Evolutionary conservation across 805 yeast species (phyloP).

Genomic region (Yamadazyma phyllophila): DNA sequence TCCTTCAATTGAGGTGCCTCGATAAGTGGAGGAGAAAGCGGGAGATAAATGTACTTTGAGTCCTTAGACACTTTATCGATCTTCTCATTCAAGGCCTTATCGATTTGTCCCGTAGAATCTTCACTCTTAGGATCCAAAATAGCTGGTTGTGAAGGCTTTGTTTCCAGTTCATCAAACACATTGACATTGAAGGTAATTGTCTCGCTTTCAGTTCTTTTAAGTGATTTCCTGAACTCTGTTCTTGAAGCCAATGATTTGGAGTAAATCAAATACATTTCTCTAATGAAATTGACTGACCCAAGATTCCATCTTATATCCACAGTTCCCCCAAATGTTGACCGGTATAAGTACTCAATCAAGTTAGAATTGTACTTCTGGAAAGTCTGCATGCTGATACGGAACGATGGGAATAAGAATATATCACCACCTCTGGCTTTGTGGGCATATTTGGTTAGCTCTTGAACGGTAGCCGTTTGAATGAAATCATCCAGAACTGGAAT

Average conservation of each 20-base stretch:
- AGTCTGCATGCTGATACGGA: conserved; percentile 72
- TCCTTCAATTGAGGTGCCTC: conserved; percentile 89
- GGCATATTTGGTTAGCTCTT: conserved; percentile 56
- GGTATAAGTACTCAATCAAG: conserved; percentile 62
- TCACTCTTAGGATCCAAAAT: conserved; percentile 1
- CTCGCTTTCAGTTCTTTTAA: conserved; percentile 23
- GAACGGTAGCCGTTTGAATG: conserved; percentile 45
- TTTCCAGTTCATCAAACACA: conserved; percentile 8
- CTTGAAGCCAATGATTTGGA: conserved; percentile 69
- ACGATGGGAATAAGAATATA: conserved; percentile 76
- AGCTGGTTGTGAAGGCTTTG: background rate
- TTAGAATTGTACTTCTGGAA: conserved; percentile 55
- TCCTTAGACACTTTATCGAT: conserved; percentile 34
- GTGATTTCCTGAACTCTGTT: conserved; percentile 31
- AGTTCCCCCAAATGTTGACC: conserved; percentile 79
- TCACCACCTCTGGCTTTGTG: conserved; percentile 70
- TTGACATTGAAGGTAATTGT: conserved; percentile 15
- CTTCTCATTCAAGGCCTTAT: conserved; percentile 37
- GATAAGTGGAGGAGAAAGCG: conserved; percentile 74
- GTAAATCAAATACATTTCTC: conserved; percentile 92
- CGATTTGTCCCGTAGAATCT: conserved; percentile 19
- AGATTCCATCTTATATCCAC: conserved; percentile 93
- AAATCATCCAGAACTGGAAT: conserved; percentile 50
- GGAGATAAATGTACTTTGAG: conserved; percentile 51
- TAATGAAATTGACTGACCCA: conserved; percentile 83